Conservation (phyloP, 257 asterid genomes). For the Coffea canephora region DNA sequence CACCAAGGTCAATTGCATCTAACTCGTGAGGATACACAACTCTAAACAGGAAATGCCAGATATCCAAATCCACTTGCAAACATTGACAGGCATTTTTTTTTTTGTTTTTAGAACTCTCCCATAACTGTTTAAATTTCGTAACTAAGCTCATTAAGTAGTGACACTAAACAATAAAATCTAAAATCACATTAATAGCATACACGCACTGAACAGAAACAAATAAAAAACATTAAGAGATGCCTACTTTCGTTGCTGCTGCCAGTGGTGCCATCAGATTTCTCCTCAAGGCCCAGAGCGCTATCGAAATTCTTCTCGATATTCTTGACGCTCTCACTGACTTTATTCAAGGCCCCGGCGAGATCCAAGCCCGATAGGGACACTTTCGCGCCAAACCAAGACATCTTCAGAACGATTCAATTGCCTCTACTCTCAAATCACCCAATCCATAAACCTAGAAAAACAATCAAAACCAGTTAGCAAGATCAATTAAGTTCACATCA, state of each 20-base stretch:
- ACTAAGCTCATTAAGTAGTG: not conserved
- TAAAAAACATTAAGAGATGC: conserved; percentile 3
- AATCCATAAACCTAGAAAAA: conserved; percentile 26
- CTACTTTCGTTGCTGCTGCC: conserved; percentile 62
- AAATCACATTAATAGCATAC: not conserved
- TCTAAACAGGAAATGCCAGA: not conserved
- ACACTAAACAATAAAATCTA: not conserved
- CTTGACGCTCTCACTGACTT: conserved; percentile 94
- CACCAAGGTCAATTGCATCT: not conserved
- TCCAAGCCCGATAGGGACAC: conserved; percentile 81
- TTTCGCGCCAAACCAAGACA: conserved; percentile 95
- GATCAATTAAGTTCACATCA: no score
- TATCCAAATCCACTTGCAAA: not conserved
- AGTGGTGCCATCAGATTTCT: conserved; percentile 47
- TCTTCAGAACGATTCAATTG: conserved; percentile 17
- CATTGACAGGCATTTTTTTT: not conserved
- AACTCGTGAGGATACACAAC: not conserved
- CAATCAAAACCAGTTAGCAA: not conserved
- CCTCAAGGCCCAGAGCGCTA: conserved; percentile 92
- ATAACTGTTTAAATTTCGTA: not conserved
- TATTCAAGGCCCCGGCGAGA: conserved; percentile 92
- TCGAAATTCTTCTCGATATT: conserved; percentile 96
- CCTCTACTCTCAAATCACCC: conserved; percentile 15
- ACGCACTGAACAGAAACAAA: not conserved
- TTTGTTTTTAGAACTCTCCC: not conserved